Conservation (phyloP, 2,329 filamentous ascomycete genomes). For the Aspergillus novofumigatus region DNA sequence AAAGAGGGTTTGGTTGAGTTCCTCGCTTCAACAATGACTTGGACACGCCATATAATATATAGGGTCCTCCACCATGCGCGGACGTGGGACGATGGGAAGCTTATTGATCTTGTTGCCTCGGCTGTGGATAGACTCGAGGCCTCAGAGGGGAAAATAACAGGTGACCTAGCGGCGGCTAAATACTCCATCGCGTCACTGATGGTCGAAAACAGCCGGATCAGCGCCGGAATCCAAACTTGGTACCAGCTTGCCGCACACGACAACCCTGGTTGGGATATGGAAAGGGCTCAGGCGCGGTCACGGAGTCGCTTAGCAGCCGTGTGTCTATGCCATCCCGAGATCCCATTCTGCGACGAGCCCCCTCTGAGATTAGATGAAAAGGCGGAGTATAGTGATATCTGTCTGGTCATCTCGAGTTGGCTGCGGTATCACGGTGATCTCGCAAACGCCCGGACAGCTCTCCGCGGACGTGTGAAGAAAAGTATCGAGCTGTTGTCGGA, state of each 20-base stretch:
- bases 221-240: not conserved
- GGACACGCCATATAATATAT: not conserved
- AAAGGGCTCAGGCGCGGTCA: not conserved
- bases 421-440: not conserved
- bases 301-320: not conserved
- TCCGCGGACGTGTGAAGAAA: constrained; percentile 1
- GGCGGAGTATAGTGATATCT: not conserved
- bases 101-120: not conserved
- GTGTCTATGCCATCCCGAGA: not conserved
- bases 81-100: not conserved
- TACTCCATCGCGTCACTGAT: not conserved
- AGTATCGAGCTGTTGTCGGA: not conserved
- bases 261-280: not conserved
- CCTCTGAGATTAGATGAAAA: not conserved
- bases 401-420: constrained; percentile 2
- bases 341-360: not conserved
- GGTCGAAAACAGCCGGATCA: not conserved
- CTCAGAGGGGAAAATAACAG: not conserved
- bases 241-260: not conserved
- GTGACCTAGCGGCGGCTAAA: not conserved
- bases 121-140: not conserved
- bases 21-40: not conserved
- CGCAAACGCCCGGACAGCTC: constrained; percentile 1
- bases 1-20: not conserved
- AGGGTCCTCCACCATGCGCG: not conserved